Evolutionary conservation across 805 yeast genomes (phyloP), one percentile per base, ranked within the genome.

Genomic region (Pichia membranifaciens): DNA sequence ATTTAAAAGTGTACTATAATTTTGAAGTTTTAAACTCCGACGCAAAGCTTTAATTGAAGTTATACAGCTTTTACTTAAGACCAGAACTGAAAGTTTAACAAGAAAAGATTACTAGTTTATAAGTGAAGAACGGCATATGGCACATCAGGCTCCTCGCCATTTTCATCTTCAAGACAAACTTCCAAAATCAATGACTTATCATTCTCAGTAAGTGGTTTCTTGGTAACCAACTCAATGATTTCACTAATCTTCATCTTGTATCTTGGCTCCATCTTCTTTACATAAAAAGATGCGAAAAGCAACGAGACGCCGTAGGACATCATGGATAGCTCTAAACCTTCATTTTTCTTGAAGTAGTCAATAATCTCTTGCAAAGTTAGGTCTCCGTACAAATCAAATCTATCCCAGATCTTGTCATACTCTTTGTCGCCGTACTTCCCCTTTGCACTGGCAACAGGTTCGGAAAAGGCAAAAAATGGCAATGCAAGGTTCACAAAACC

Each of bases 391-490:
- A 91, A 69, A 58, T 84, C 91, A 65, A 91, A 91, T 65, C 98
- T 78, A 60, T 88, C 96, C 99, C 99, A 93, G 58, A 91, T 88
- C 66, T 76, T 80, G 67, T 93, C 99, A 59, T 87, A 84, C 54
- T 73, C 74, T 62, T 84, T 86, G 37, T 70, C 75, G 58, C 89
- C 89, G 68, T 89, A 90, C 62, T 83, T 79, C 48, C 86, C 84
- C 68, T 86, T 82, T 41, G 85, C 78, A 34, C 96, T 87, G 41
- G 82, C 83, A 59, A 93, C 81, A 45, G 99, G 99, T 70, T 93
- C 99, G 10, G 96, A 87, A 65, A 93, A 93, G 7, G 96, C 98
- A 62, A 93, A 81, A 73, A 93, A 93, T 52, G 99, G 98, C 52
- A 93, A 76, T 2, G 96, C 96, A 68, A 93, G 72, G 64, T 88